Conservation (phyloP, 805 yeast species). For the Yamadazyma paraphyllophila region DNA sequence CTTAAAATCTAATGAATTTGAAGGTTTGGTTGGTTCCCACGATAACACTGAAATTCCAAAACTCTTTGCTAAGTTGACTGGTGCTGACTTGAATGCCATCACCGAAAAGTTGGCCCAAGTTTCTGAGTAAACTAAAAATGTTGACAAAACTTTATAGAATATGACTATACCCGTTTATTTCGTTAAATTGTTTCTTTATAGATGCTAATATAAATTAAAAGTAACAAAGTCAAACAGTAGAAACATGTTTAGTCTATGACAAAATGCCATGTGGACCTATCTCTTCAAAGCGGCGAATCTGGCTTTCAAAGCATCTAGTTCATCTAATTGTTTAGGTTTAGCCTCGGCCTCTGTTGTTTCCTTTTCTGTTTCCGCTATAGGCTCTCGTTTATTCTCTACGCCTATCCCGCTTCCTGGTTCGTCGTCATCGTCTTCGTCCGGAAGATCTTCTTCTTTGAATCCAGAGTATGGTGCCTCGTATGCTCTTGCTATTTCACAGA, state of each 20-base stretch:
- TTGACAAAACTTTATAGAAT: not conserved
- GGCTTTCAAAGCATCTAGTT: conserved; percentile 63
- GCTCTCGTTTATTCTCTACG: conserved; percentile 14
- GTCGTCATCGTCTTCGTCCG: conserved; percentile 21
- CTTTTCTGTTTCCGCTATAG: conserved; percentile 14
- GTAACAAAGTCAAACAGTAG: not conserved
- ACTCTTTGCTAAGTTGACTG: conserved; percentile 54
- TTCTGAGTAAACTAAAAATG: not conserved
- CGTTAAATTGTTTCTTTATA: not conserved
- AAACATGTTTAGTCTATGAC: no score
- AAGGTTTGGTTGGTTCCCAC: conserved; percentile 63
- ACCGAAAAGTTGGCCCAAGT: conserved; percentile 27
- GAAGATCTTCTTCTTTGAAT: conserved; percentile 21
- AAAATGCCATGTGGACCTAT: conserved; percentile 1
- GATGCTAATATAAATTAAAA: not conserved
- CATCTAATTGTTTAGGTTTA: conserved; percentile 24
- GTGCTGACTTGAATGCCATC: conserved; percentile 43
- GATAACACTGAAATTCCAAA: conserved; percentile 79
- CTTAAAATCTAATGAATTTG: conserved; percentile 20
- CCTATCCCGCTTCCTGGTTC: conserved; percentile 21
- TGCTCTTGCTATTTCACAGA: conserved; percentile 77
- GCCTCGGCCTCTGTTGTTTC: not conserved
- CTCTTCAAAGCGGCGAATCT: conserved; percentile 73
- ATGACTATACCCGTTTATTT: conserved; percentile 1
- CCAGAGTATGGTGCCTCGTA: conserved; percentile 74